Conservation (phyloP, 768 basidiomycete species). For the Tulasnella sp. region DNA sequence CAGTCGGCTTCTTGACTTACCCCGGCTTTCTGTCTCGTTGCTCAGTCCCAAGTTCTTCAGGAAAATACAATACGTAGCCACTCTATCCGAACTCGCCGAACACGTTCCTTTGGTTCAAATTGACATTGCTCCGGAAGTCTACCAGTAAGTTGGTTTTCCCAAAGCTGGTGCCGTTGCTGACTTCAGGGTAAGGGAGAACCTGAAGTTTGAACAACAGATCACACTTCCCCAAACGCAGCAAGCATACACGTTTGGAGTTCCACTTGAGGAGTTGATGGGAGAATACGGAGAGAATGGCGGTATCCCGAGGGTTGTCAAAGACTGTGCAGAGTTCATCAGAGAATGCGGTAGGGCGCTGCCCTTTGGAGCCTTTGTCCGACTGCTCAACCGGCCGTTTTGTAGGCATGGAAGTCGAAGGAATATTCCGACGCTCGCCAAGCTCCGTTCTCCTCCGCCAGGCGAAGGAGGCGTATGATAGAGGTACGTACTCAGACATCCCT, state of each 20-base stretch:
- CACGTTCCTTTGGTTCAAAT: conserved; percentile 83
- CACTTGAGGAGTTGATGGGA: conserved; percentile 80
- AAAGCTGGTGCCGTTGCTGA: background rate
- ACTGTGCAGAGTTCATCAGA: conserved; percentile 67
- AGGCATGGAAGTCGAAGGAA: conserved; percentile 67
- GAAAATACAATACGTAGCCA: conserved; percentile 72
- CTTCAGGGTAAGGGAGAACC: conserved; percentile 58
- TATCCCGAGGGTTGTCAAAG: conserved; percentile 74
- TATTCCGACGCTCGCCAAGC: conserved; percentile 79
- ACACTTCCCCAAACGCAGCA: conserved; percentile 53
- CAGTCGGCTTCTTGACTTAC: background rate
- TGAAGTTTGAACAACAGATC: conserved; percentile 68
- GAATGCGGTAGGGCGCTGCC: conserved; percentile 45
- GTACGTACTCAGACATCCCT: conserved; percentile 38
- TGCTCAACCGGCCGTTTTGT: conserved; percentile 12
- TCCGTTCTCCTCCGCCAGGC: conserved; percentile 67
- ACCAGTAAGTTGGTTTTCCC: conserved; percentile 54
- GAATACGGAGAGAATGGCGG: conserved; percentile 76
- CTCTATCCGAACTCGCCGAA: conserved; percentile 71
- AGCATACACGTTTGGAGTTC: conserved; percentile 72
- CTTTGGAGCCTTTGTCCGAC: background rate
- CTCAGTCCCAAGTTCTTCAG: conserved; percentile 82
- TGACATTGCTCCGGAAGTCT: conserved; percentile 76
- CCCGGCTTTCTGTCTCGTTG: conserved; percentile 14
- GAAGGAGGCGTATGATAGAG: conserved; percentile 81